Evolutionary conservation across 2,329 filamentous ascomycete genomes (phyloP).

Genomic region (Stemphylium vesicarium): DNA sequence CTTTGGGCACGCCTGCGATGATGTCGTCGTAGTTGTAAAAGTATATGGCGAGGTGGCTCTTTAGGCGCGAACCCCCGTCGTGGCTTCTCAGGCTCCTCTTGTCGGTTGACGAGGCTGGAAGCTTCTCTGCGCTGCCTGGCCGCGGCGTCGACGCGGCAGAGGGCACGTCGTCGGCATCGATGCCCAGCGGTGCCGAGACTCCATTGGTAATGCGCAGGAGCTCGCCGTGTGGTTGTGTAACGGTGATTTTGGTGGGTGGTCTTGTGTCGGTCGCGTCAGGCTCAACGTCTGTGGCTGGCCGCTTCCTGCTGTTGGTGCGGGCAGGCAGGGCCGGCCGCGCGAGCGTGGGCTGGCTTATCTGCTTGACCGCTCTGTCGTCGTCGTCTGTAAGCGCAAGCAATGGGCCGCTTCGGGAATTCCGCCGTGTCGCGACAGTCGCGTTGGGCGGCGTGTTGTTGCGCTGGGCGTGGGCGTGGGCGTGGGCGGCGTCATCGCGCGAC

Average conservation of each 20-base stretch:
- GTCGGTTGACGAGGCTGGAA: slow-evolving; percentile 53
- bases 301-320: slow-evolving; percentile 39
- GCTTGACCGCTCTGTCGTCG: slow-evolving; percentile 29
- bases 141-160: slow-evolving; percentile 42
- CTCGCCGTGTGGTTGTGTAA: slow-evolving; percentile 52
- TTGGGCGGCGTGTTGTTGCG: slow-evolving; percentile 26
- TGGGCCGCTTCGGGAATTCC: slow-evolving; percentile 32
- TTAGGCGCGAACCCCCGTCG: slow-evolving; percentile 79
- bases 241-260: slow-evolving; percentile 53
- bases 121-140: slow-evolving; percentile 34
- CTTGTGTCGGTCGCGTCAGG: slow-evolving; percentile 36
- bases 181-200: slow-evolving; percentile 44
- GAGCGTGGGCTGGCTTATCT: slow-evolving; percentile 15
- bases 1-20: slow-evolving; percentile 81
- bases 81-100: slow-evolving; percentile 84
- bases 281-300: slow-evolving; percentile 33
- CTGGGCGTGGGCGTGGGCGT: slow-evolving; percentile 22
- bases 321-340: slow-evolving; percentile 8
- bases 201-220: slow-evolving; percentile 54
- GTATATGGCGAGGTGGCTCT: slow-evolving; percentile 89
- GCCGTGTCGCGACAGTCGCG: slow-evolving; percentile 37
- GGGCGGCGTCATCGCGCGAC: slow-evolving; percentile 32
- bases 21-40: slow-evolving; percentile 95
- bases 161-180: slow-evolving; percentile 41
- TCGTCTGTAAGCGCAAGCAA: slow-evolving; percentile 29